These are phyloP conservation scores for Aaosphaeria pasadenensis DNA, from an alignment of 2,329 filamentous ascomycete species.

Conservation along the genomic window DNA sequence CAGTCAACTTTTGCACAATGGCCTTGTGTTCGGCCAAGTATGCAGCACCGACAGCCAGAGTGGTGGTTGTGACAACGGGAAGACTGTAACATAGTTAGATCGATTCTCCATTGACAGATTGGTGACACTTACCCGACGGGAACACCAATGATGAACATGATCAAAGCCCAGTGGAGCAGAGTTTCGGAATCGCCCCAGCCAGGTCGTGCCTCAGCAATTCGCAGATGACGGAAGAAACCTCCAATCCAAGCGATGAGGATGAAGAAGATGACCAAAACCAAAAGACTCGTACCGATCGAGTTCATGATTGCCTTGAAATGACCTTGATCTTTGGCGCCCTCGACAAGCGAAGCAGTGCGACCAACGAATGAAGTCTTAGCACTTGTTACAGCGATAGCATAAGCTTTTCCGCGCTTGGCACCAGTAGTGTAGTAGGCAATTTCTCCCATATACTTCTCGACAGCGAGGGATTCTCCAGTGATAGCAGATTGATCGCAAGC, in stretches of 20 bases:
- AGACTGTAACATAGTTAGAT: conserved; percentile 46
- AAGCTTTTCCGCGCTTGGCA: conserved; percentile 77
- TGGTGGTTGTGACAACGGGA: conserved; percentile 75
- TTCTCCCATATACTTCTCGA: conserved; percentile 77
- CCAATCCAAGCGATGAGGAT: conserved; percentile 74
- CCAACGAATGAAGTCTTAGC: conserved; percentile 74
- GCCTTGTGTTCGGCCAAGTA: conserved; percentile 76
- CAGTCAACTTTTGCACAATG: conserved; percentile 76
- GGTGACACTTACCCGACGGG: conserved; percentile 53
- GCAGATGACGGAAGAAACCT: conserved; percentile 71
- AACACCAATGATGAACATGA: conserved; percentile 71
- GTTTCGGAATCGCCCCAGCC: conserved; percentile 54
- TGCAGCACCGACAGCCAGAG: conserved; percentile 72
- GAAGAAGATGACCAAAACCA: conserved; percentile 75
- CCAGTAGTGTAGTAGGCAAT: conserved; percentile 75
- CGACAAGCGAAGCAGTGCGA: conserved; percentile 69
- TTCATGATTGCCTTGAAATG: conserved; percentile 85
- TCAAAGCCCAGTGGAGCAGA: conserved; percentile 50
- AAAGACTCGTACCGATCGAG: conserved; percentile 70
- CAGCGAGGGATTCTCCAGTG: conserved; percentile 75
- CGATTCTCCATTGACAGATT: background rate
- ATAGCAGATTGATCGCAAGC: conserved; percentile 78
- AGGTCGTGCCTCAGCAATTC: conserved; percentile 57
- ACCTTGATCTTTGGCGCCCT: conserved; percentile 72
- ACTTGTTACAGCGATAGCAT: conserved; percentile 64